These are phyloP conservation scores for Solanum pinnatisectum DNA, from an alignment of 257 asterid genomes.

Conservation along the genomic window DNA sequence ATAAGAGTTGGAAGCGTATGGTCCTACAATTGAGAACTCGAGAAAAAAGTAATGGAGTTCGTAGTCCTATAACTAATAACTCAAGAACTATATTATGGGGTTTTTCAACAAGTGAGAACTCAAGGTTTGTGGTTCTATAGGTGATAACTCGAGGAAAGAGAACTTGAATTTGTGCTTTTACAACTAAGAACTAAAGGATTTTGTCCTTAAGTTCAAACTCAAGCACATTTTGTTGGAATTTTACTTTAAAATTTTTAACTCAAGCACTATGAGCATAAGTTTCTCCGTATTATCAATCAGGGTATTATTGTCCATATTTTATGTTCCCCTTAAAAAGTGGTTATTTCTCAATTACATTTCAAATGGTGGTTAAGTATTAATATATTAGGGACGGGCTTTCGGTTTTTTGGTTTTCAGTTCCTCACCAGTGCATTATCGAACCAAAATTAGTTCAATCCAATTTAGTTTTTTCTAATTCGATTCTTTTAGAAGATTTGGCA, in stretches of 20 bases:
- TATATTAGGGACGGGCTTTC: not conserved
- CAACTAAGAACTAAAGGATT: not conserved
- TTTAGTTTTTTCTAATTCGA: not conserved
- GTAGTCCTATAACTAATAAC: not conserved
- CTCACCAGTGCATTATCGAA: not conserved
- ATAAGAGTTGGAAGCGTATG: not conserved
- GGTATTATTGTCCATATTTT: not conserved
- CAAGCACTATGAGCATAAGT: not conserved
- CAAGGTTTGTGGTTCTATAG: not conserved
- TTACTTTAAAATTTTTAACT: not conserved
- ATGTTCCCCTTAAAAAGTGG: not conserved
- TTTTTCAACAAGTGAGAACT: not conserved
- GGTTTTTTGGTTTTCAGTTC: not conserved
- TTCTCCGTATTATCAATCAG: not conserved
- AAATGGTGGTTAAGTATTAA: not conserved
- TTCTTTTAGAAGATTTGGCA: slow-evolving; percentile 64
- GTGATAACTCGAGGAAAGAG: not conserved
- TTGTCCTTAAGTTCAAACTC: not conserved
- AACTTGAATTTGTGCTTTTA: not conserved
- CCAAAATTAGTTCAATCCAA: not conserved
- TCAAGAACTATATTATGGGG: not conserved
- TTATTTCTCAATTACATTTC: not conserved
- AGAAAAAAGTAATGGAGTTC: not conserved
- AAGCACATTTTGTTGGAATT: not conserved
- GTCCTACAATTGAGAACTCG: not conserved